phyloP scores from a whole-genome alignment of 2,329 filamentous ascomycete genomes.

The Colletotrichum endophyticum region DNA sequence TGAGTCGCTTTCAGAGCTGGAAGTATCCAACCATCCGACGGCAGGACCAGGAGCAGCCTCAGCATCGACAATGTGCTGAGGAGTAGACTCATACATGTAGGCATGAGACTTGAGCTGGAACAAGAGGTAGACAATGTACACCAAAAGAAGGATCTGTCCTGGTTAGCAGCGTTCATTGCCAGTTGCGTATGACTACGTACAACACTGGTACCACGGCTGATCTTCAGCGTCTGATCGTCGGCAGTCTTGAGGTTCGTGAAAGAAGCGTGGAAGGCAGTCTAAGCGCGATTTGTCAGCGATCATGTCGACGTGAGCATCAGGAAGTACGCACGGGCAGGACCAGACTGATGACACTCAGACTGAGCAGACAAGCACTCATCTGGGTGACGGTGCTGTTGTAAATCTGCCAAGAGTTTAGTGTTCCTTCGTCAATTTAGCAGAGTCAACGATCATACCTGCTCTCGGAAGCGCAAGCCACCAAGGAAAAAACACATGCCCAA shows the following conservation, averaged over 20 bases:
- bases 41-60: conserved; percentile 86
- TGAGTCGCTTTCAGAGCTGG: conserved; percentile 59
- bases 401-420: conserved; percentile 54
- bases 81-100: conserved; percentile 91
- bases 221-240: conserved; percentile 75
- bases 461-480: conserved; percentile 83
- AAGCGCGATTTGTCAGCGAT: neutral
- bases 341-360: conserved; percentile 87
- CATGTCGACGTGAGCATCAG: conserved; percentile 45
- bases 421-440: neutral
- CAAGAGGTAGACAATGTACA: conserved; percentile 83
- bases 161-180: neutral
- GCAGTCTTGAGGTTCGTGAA: conserved; percentile 69
- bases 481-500: conserved; percentile 91
- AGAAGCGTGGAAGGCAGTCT: conserved; percentile 91
- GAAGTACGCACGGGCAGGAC: conserved; percentile 70
- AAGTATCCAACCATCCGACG: conserved; percentile 80
- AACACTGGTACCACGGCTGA: conserved; percentile 89
- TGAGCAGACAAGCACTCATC: conserved; percentile 93
- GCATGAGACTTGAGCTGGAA: conserved; percentile 93
- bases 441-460: conserved; percentile 64
- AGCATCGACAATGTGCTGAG: conserved; percentile 90
- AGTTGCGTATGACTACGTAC: conserved; percentile 49
- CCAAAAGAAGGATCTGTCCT: conserved; percentile 72
- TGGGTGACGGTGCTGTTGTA: conserved; percentile 96